Percentiles rank a stretch among this genome's conserved stretches.
These are phyloP conservation scores for Colletotrichum scovillei DNA, from an alignment of 2,329 filamentous ascomycete genomes.

Conservation along the genomic window DNA sequence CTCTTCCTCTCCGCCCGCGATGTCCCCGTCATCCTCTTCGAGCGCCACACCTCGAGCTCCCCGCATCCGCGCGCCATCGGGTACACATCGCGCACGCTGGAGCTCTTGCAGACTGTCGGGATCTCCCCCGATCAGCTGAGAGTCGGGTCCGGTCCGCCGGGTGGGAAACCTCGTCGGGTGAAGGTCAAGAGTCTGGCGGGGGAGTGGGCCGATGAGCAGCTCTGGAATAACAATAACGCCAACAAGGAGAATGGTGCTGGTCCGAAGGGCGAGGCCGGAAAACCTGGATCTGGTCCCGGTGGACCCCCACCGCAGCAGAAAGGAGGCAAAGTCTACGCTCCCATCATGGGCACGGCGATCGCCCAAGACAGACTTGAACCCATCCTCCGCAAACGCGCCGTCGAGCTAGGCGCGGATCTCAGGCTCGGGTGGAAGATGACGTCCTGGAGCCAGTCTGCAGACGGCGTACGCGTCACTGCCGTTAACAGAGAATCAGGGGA, in stretches of 20 bases:
- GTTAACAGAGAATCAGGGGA: background rate
- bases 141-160: constrained; percentile 31
- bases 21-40: constrained; percentile 49
- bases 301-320: background rate
- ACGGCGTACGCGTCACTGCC: constrained; percentile 2
- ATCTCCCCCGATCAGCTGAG: constrained; percentile 26
- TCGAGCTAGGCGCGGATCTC: constrained; percentile 47
- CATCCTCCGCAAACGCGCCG: constrained; percentile 46
- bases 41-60: constrained; percentile 47
- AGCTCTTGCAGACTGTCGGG: constrained; percentile 46
- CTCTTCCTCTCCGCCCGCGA: constrained; percentile 47
- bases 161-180: constrained; percentile 37
- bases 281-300: too few species aligned
- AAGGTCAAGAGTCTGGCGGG: constrained; percentile 39
- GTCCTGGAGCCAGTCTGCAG: constrained; percentile 39
- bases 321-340: constrained; percentile 24
- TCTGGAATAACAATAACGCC: constrained; percentile 33
- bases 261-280: too few species aligned
- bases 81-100: constrained; percentile 51
- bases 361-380: constrained; percentile 55
- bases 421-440: constrained; percentile 47
- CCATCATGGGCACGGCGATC: constrained; percentile 42
- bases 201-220: constrained; percentile 39
- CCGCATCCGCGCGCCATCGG: constrained; percentile 51
- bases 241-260: constrained; percentile 24